A percentile compares a stretch with the other conserved stretches of the same genome.
These are phyloP conservation scores for Puccinia polysora DNA, from an alignment of 1,284 basidiomycete species.

Conservation along the genomic window DNA sequence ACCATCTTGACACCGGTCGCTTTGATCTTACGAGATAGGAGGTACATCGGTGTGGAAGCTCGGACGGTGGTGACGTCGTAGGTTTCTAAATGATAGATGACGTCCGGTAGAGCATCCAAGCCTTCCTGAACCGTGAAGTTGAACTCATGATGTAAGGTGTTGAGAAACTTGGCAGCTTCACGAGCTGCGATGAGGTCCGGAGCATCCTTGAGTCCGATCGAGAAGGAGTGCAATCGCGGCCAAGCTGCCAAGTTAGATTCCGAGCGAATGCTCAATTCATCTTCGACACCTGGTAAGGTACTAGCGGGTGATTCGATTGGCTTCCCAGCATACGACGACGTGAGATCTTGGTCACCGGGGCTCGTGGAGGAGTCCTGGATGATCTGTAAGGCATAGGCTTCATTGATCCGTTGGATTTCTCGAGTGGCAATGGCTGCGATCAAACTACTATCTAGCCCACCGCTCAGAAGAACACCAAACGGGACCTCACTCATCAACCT, in stretches of 20 bases:
- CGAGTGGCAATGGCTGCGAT: conserved; percentile 92
- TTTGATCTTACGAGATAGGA: conserved; percentile 96
- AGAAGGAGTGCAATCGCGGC: conserved; percentile 98
- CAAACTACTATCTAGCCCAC: conserved; percentile 91
- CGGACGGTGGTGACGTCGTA: conserved; percentile 99
- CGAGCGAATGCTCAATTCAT: conserved; percentile 46
- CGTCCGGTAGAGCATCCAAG: conserved; percentile 92
- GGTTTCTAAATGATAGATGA: too few relatives aligned
- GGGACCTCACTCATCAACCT: conserved; percentile 98
- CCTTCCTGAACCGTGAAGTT: conserved; percentile 98
- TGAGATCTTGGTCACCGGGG: conserved; percentile 48
- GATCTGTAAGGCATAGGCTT: conserved; percentile 71
- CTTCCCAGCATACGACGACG: conserved; percentile 23
- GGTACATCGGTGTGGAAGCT: conserved; percentile 88
- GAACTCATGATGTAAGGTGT: conserved; percentile 95
- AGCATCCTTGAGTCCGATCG: conserved; percentile 89
- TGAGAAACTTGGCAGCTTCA: conserved; percentile 87
- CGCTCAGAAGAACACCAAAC: conserved; percentile 91
- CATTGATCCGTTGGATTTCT: conserved; percentile 87
- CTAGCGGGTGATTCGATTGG: conserved; percentile 17
- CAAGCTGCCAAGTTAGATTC: conserved; percentile 74
- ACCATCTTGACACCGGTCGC: too few relatives aligned
- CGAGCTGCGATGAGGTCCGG: conserved; percentile 91
- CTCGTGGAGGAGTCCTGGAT: conserved; percentile 28
- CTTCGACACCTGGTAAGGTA: conserved; percentile 53